Conservation (phyloP, 768 basidiomycete species). For the Sporobolomyces roseus region DNA sequence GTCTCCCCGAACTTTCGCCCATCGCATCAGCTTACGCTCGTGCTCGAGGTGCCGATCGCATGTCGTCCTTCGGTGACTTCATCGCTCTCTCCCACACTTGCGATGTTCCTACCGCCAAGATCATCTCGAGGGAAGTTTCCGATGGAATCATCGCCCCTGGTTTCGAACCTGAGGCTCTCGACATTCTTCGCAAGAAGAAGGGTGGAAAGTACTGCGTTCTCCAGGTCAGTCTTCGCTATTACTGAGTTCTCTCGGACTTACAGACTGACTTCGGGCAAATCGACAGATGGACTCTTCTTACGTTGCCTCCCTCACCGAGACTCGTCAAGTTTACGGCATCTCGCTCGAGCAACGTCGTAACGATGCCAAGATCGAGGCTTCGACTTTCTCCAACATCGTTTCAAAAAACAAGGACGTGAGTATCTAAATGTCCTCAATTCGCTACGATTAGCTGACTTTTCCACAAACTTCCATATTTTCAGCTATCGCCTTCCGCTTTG, state of each 20-base stretch:
- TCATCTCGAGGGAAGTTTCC: constrained; percentile 98
- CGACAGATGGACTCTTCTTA: constrained; percentile 81
- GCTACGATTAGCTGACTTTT: not conserved
- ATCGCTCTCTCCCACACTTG: constrained; percentile 90
- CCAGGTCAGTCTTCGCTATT: constrained; percentile 56
- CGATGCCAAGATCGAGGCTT: constrained; percentile 74
- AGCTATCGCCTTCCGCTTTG: constrained; percentile 72
- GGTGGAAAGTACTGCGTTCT: constrained; percentile 97
- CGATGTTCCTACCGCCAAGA: constrained; percentile 88
- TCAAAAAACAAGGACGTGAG: constrained; percentile 78
- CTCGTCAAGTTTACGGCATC: constrained; percentile 91
- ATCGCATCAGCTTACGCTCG: constrained; percentile 92
- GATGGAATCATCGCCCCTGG: constrained; percentile 98
- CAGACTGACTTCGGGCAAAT: too few relatives aligned
- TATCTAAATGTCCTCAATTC: not conserved
- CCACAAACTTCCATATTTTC: constrained; percentile 1
- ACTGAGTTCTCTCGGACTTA: not conserved
- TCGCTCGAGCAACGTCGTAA: constrained; percentile 85
- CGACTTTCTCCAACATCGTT: constrained; percentile 81
- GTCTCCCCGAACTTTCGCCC: constrained; percentile 80
- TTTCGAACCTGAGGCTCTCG: constrained; percentile 79
- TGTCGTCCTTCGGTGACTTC: constrained; percentile 99
- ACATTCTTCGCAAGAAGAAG: constrained; percentile 91
- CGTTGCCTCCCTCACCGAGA: constrained; percentile 73
- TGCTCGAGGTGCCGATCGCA: constrained; percentile 93